Evolutionary conservation across 345 rosid genomes (phyloP), one percentile per base, ranked within the genome.

Genomic region (Eucalyptus microcorys): DNA sequence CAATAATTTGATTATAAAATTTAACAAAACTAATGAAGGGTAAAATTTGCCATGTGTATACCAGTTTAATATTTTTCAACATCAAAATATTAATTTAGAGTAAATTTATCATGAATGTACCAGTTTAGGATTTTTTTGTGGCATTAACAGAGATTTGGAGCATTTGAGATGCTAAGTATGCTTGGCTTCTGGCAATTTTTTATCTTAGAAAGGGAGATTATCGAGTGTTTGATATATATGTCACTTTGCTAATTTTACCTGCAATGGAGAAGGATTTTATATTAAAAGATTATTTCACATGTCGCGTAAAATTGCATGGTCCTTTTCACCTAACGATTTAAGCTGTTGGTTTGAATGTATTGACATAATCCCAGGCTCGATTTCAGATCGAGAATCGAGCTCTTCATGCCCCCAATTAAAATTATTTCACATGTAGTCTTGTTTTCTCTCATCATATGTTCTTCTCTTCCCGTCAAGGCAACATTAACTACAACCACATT

Each of bases 311-410:
- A n/a, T n/a, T 3, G 5, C 6, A 8, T 7, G 76, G 3, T n/a
- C 76, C 3, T 14, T 61, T 61, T 61, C 16, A 27, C 68, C 34
- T 64, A n/a, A n/a, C 5, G 10, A n/a, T 64, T 64, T n/a, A 64
- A 64, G 40, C 40, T 15, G 7, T 64, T 64, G 19, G 3, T 64
- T 64, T 64, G 76, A n/a, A n/a, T 15, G 76, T n/a, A n/a, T 5
- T 6, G 4, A 64, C 37, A 15, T 64, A 14, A n/a, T 1, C 19
- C 16, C 34, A 4, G 2, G 0, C n/a, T n/a, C n/a, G n/a, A n/a
- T n/a, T n/a, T n/a, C n/a, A n/a, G n/a, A n/a, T n/a, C n/a, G n/a
- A n/a, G n/a, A n/a, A n/a, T n/a, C 1, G 10, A n/a, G 37, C 21
- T n/a, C 76, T n/a, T 64, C 76, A 64, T n/a, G 19, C 8, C 19